Evolutionary conservation across 164 flowering plant species (phyloP).

Genomic region (Berberis vulgaris): DNA sequence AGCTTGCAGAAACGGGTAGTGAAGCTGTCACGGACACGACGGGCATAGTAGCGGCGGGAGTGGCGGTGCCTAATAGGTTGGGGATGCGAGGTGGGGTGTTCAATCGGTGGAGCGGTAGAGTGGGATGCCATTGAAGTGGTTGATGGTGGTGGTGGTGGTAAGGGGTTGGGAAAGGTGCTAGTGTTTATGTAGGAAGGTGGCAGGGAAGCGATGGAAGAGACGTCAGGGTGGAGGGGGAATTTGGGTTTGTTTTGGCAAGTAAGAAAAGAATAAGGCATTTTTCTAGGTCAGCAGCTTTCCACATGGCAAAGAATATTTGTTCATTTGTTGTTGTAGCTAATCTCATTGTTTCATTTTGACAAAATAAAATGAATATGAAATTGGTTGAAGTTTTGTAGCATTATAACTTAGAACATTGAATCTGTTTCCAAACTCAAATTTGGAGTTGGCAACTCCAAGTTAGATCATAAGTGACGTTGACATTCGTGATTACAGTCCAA

Average conservation of each 20-base stretch:
- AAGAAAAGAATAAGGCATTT: constrained; percentile 24
- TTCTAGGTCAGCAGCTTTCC: too few relatives aligned
- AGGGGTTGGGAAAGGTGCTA: neutral
- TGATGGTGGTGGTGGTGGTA: too few relatives aligned
- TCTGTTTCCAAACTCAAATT: too few relatives aligned
- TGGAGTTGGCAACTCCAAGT: too few relatives aligned
- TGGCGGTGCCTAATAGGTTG: constrained; percentile 35
- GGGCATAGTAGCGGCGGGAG: constrained; percentile 41
- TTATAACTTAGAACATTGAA: too few relatives aligned
- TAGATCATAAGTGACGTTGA: too few relatives aligned
- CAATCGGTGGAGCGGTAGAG: constrained; percentile 5
- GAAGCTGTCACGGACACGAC: constrained; percentile 67
- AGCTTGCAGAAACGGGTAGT: constrained; percentile 51
- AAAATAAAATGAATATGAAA: too few relatives aligned
- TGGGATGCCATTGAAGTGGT: constrained; percentile 2
- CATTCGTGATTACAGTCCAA: too few relatives aligned
- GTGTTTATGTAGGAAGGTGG: constrained; percentile 9
- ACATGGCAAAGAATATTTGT: too few relatives aligned
- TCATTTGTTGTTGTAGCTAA: too few relatives aligned
- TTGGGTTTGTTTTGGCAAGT: neutral
- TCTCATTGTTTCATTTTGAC: too few relatives aligned
- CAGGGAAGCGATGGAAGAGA: constrained; percentile 8
- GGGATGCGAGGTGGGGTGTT: neutral
- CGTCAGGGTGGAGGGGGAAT: constrained; percentile 5
- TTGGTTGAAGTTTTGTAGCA: too few relatives aligned